phyloP scores from a whole-genome alignment of 208 protist genomes.

The Zelonia costaricensis region DNA sequence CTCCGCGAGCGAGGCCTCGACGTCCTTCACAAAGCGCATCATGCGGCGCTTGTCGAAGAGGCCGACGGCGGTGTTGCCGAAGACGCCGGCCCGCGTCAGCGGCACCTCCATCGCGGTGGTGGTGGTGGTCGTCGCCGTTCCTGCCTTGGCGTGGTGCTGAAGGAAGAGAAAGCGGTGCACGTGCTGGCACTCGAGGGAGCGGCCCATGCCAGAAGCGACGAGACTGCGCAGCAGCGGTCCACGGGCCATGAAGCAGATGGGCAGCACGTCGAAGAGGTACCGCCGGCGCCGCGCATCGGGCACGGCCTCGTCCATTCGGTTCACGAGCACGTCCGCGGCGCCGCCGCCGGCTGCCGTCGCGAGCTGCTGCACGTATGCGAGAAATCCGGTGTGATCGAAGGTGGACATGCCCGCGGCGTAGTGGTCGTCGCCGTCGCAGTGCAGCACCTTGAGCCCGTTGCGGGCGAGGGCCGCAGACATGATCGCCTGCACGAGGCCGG shows the following conservation, averaged over 20 bases:
- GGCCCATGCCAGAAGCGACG: constrained; percentile 47
- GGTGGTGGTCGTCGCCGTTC: neutral
- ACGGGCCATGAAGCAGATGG: constrained; percentile 53
- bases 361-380: constrained; percentile 26
- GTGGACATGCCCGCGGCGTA: constrained; percentile 80
- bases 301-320: constrained; percentile 33
- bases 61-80: constrained; percentile 49
- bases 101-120: constrained; percentile 58
- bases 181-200: constrained; percentile 70
- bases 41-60: constrained; percentile 92
- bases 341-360: neutral
- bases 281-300: constrained; percentile 23
- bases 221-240: constrained; percentile 54
- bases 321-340: constrained; percentile 8
- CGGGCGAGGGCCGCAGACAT: constrained; percentile 84
- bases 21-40: constrained; percentile 91
- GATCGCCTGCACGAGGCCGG: constrained; percentile 84
- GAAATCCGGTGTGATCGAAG: constrained; percentile 38
- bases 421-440: constrained; percentile 83
- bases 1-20: constrained; percentile 72
- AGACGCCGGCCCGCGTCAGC: constrained; percentile 80
- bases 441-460: constrained; percentile 83
- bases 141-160: constrained; percentile 4
- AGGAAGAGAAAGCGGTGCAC: constrained; percentile 54
- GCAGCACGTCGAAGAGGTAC: constrained; percentile 72